Percentiles rank a stretch among this genome's conserved stretches.
Conservation (phyloP, 2,329 filamentous ascomycete species). For the Rutstroemia sp. region DNA sequence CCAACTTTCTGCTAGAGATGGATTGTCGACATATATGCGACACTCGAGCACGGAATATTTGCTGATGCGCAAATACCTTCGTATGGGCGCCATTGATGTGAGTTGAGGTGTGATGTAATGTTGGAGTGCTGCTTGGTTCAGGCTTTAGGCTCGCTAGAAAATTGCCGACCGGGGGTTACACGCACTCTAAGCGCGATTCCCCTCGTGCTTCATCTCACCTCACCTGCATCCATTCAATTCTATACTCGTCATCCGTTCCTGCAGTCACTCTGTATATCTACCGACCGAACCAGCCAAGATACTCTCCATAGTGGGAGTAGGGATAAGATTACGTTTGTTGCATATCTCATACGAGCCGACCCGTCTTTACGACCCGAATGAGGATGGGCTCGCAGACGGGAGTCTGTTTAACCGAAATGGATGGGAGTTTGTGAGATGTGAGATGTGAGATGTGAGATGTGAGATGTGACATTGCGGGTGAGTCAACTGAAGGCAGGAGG, state of each 20-base stretch:
- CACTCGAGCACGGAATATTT: conserved; percentile 94
- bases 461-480: too few relatives aligned
- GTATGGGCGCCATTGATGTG: conserved; percentile 69
- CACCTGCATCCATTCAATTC: too few relatives aligned
- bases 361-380: not conserved
- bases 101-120: not conserved
- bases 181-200: not conserved
- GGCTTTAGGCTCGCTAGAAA: not conserved
- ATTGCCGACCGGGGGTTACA: not conserved
- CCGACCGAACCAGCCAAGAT: not conserved
- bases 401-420: not conserved
- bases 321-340: not conserved
- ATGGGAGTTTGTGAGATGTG: not conserved
- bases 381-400: not conserved
- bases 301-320: not conserved
- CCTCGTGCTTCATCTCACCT: not conserved
- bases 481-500: too few relatives aligned
- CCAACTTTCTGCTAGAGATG: conserved; percentile 74
- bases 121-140: not conserved
- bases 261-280: too few relatives aligned
- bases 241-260: too few relatives aligned
- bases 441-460: not conserved
- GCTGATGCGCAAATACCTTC: conserved; percentile 84
- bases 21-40: conserved; percentile 91
- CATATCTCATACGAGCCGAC: not conserved